Percentiles rank a stretch among this genome's conserved stretches.
Evolutionary conservation across 768 basidiomycete genomes (phyloP).

Genomic region (Calvatia gigantea): DNA sequence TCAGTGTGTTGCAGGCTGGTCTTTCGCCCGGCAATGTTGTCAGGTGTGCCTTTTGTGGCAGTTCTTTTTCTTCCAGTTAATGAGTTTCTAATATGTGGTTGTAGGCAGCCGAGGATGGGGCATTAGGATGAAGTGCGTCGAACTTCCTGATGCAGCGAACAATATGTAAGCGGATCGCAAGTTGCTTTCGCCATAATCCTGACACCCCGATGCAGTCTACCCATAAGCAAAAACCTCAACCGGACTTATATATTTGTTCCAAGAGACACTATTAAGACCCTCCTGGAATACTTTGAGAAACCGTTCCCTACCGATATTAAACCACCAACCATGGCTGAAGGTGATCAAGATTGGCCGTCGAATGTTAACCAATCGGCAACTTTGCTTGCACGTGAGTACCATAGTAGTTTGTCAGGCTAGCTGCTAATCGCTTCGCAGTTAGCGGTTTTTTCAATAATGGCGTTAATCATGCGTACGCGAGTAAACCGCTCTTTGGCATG

Average conservation of each 20-base stretch:
- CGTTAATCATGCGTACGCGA: slow-evolving; percentile 26
- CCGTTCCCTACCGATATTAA: slow-evolving; percentile 20
- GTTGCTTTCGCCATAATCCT: background rate
- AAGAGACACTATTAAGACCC: slow-evolving; percentile 23
- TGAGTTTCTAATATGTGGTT: background rate
- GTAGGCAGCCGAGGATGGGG: slow-evolving; percentile 37
- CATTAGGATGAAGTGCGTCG: slow-evolving; percentile 32
- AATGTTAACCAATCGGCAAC: slow-evolving; percentile 21
- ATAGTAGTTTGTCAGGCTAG: background rate
- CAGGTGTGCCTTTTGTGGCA: slow-evolving; percentile 13
- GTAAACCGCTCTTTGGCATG: slow-evolving; percentile 21
- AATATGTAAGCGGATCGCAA: slow-evolving; percentile 27
- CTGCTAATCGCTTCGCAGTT: background rate
- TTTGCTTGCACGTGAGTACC: slow-evolving; percentile 18
- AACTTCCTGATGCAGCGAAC: slow-evolving; percentile 23
- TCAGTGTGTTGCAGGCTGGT: background rate
- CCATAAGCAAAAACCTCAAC: background rate
- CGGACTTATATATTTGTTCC: slow-evolving; percentile 35
- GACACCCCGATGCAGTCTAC: slow-evolving; percentile 3
- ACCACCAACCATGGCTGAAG: background rate
- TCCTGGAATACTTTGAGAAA: slow-evolving; percentile 31
- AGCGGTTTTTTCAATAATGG: slow-evolving; percentile 34
- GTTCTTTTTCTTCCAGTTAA: slow-evolving; percentile 27
- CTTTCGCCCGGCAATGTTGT: slow-evolving; percentile 4
- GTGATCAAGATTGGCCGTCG: slow-evolving; percentile 16